Conservation (phyloP, 495 filamentous ascomycete genomes). For the Tuber borchii region DNA sequence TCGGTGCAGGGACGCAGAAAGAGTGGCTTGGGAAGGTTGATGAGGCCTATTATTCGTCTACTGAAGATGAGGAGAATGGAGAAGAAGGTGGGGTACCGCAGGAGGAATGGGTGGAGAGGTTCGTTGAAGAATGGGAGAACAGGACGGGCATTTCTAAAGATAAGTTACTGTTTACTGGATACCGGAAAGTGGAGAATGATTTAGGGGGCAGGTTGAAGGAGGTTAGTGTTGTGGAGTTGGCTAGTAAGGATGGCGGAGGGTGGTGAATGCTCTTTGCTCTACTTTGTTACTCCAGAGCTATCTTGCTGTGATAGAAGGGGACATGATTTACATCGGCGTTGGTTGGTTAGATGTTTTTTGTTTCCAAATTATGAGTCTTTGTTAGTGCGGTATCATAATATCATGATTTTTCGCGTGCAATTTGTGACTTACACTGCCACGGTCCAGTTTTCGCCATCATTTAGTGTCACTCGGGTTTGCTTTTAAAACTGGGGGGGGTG, state of each 20-base stretch:
- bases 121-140: conserved; percentile 54
- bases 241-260: conserved; percentile 85
- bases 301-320: background rate
- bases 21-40: conserved; percentile 82
- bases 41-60: conserved; percentile 86
- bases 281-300: background rate
- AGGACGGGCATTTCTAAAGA: conserved; percentile 63
- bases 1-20: conserved; percentile 67
- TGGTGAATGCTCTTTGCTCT: conserved; percentile 53
- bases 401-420: background rate
- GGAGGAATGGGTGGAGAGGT: conserved; percentile 25
- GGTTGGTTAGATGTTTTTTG: background rate
- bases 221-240: conserved; percentile 77
- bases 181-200: conserved; percentile 87
- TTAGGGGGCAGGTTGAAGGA: conserved; percentile 60
- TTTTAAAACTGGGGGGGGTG: background rate
- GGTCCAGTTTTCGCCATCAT: background rate
- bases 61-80: conserved; percentile 49
- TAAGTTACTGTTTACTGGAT: conserved; percentile 74
- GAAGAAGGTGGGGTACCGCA: conserved; percentile 29
- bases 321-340: background rate
- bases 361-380: background rate
- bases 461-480: background rate
- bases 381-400: background rate
- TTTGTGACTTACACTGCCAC: background rate